phyloP scores from a whole-genome alignment of 2,329 filamentous ascomycete species.

The Pyrenophora seminiperda region DNA sequence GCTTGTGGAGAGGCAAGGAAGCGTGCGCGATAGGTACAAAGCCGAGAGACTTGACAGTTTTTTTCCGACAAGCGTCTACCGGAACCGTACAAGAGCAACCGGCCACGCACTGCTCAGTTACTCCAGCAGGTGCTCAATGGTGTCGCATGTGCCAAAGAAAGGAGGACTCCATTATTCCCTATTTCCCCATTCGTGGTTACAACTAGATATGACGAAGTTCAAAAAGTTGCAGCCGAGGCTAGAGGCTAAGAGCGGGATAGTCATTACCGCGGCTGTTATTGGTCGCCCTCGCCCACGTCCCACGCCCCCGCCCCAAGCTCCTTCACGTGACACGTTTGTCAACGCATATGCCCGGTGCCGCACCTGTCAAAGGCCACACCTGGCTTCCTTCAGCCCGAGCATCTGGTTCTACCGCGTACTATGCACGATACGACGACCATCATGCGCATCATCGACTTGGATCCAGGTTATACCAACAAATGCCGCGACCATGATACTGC shows the following conservation, averaged over 20 bases:
- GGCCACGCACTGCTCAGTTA: conserved; percentile 1
- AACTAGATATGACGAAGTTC: conserved; percentile 27
- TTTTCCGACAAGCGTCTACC: neutral
- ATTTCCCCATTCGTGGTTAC: conserved; percentile 23
- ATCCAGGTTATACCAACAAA: neutral
- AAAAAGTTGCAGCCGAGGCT: conserved; percentile 30
- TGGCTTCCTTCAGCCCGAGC: neutral
- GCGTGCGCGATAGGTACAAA: neutral
- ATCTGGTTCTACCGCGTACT: neutral
- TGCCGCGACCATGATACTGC: neutral
- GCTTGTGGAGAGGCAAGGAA: conserved; percentile 8
- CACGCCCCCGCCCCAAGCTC: too few relatives aligned
- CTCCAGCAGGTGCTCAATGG: conserved; percentile 9
- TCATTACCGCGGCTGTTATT: conserved; percentile 30
- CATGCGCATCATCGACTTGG: neutral
- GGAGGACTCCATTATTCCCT: conserved; percentile 9
- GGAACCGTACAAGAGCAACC: neutral
- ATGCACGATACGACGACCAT: too few relatives aligned
- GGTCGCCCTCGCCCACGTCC: too few relatives aligned
- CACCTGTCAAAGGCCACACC: neutral
- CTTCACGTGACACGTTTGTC: too few relatives aligned
- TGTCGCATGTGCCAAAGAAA: conserved; percentile 13
- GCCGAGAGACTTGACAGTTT: neutral
- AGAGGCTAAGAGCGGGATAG: conserved; percentile 36
- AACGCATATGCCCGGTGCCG: neutral